Evolutionary conservation across 2,329 filamentous ascomycete genomes (phyloP), one percentile per base, ranked within the genome.

Genomic region (Aureobasidium sp.): DNA sequence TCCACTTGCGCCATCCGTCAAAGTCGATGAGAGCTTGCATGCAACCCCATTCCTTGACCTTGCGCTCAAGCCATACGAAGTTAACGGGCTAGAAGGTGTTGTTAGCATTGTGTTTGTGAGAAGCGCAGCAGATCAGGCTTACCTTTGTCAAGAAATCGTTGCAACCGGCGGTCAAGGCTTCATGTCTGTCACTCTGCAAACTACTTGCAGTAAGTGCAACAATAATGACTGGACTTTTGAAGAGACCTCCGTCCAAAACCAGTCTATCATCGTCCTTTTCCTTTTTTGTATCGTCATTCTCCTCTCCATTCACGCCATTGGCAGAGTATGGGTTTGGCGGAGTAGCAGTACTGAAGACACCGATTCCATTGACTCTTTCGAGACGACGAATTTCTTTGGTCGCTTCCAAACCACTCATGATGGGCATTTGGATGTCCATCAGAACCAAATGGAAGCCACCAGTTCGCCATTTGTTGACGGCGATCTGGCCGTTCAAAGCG

Each of bases 1-100:
- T 95, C 93, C 93, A 98, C 69, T 89, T 89, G 53, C 90, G 82
- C 93, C 93, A 98, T 57, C 93, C 93, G 67, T 97, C 91, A 67
- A 93, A 97, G 73, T 98, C 93, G 64, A 98, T 97, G 21, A 98
- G 79, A 8, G 93, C 93, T 74, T 97, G 93, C 93, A 98, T 98
- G 74, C 93, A 97, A 54, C 93, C 93, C 93, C 93, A 98, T 76
- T 98, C 93, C 72, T 94, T 96, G 61, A 97, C 90, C 70, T 98
- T 98, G 55, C 91, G 83, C 68, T 96, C 89, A 22, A 98, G 80
- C 90, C 91, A 98, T 56, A 94, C 86, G 66, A 96, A 96, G 68
- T 95, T 95, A 61, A 98, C 91, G 17, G 93, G 93, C 88, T 53
- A 30, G 11, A 29, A 17, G 7, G 6, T 11, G 1, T 42, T 12